phyloP scores from a whole-genome alignment of 306 rosid species.

The Citrullus amarus region DNA sequence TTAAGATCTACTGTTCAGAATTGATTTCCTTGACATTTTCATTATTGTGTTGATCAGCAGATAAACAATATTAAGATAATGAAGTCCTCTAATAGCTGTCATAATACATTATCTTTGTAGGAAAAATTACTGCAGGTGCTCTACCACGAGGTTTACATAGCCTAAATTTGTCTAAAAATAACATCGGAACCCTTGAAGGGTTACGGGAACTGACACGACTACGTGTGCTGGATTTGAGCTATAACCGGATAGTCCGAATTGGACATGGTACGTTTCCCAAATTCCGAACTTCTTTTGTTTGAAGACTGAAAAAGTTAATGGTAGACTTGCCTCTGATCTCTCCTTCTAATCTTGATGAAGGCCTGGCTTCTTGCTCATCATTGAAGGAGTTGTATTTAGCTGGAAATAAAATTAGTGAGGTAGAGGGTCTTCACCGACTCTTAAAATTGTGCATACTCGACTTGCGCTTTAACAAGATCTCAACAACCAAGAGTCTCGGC shows the following conservation, averaged over 20 bases:
- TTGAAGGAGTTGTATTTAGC: constrained; percentile 88
- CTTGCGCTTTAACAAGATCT: constrained; percentile 77
- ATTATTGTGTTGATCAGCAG: not conserved
- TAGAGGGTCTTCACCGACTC: constrained; percentile 95
- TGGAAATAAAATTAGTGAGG: constrained; percentile 92
- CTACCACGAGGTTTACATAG: constrained; percentile 92
- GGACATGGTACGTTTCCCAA: constrained; percentile 56
- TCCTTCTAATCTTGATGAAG: constrained; percentile 26
- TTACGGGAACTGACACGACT: constrained; percentile 88
- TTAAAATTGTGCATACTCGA: constrained; percentile 69
- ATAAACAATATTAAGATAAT: not conserved
- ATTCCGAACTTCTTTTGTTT: not conserved
- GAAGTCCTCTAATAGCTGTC: not conserved
- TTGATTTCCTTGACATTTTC: constrained; percentile 1
- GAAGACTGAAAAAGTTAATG: not conserved
- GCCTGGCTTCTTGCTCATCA: constrained; percentile 82
- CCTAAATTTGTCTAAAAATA: constrained; percentile 79
- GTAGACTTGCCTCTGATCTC: not conserved
- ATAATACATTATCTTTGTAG: constrained; percentile 30
- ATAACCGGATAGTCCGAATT: constrained; percentile 67
- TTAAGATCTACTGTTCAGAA: constrained; percentile 2
- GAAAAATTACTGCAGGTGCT: constrained; percentile 66
- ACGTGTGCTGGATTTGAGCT: constrained; percentile 77
- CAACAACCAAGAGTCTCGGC: constrained; percentile 86
- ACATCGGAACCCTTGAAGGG: constrained; percentile 65